Evolutionary conservation across 1,284 basidiomycete species (phyloP).

Genomic region (Pseudozyma pruni): DNA sequence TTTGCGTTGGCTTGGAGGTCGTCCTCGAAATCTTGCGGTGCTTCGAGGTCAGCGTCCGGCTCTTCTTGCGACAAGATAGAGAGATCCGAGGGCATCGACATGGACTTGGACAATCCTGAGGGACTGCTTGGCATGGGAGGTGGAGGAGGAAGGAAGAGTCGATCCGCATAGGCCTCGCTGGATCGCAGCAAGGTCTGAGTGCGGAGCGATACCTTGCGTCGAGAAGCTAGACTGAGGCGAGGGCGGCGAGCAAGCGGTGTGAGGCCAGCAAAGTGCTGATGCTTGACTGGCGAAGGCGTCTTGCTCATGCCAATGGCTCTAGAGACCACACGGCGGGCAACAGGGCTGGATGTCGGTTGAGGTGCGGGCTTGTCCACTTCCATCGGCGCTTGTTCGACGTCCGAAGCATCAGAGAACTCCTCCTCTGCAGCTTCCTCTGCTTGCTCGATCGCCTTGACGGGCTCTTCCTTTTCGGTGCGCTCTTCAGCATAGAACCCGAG

Average conservation of each 20-base stretch:
- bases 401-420: constrained; percentile 25
- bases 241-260: constrained; percentile 45
- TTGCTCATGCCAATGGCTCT: constrained; percentile 36
- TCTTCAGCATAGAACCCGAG: constrained; percentile 55
- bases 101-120: constrained; percentile 30
- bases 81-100: constrained; percentile 41
- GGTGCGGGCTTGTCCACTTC: constrained; percentile 11
- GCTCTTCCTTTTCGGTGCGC: constrained; percentile 16
- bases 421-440: constrained; percentile 8
- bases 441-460: neutral
- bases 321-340: constrained; percentile 10
- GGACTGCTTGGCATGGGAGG: constrained; percentile 13
- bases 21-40: neutral
- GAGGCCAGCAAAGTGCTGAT: constrained; percentile 37
- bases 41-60: constrained; percentile 8
- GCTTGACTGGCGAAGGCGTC: constrained; percentile 44
- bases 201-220: constrained; percentile 45
- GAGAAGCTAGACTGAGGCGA: constrained; percentile 40
- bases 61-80: constrained; percentile 10
- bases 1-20: neutral
- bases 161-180: constrained; percentile 44
- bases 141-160: constrained; percentile 44
- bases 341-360: constrained; percentile 1
- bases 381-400: constrained; percentile 20
- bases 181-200: constrained; percentile 44